Evolutionary conservation across 2,329 filamentous ascomycete species (phyloP).

Genomic region (Aspergillus clavatus): DNA sequence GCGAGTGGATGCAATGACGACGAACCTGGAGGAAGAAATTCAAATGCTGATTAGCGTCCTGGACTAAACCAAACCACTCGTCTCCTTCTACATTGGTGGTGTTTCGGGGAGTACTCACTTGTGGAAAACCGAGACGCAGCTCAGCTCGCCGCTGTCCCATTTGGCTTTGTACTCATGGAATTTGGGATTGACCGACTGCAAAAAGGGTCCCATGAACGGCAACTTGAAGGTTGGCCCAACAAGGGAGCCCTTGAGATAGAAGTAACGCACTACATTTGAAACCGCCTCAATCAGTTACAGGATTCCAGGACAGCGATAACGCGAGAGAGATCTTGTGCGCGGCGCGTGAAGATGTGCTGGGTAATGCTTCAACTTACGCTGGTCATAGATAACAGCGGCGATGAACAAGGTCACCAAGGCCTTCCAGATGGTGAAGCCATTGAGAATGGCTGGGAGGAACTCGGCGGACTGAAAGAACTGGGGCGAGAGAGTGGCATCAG

Average conservation of each 20-base stretch:
- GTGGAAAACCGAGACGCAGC: constrained; percentile 98
- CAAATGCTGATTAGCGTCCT: no score
- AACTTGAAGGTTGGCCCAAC: constrained; percentile 70
- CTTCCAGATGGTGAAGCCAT: constrained; percentile 60
- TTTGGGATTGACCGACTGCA: constrained; percentile 85
- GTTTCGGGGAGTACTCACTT: constrained; percentile 67
- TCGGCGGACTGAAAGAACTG: constrained; percentile 45
- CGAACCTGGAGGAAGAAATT: constrained; percentile 77
- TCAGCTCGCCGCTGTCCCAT: constrained; percentile 85
- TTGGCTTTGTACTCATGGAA: constrained; percentile 88
- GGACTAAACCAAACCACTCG: no score
- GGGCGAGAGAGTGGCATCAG: constrained; percentile 56
- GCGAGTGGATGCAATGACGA: constrained; percentile 90
- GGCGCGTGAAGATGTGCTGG: not conserved
- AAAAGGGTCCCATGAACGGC: constrained; percentile 91
- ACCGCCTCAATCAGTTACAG: constrained; percentile 2
- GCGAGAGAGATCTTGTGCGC: not conserved
- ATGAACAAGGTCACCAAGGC: constrained; percentile 66
- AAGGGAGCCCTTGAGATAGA: constrained; percentile 70
- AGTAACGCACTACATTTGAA: constrained; percentile 60
- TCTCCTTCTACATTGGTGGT: no score
- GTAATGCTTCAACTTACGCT: constrained; percentile 58
- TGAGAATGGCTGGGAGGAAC: constrained; percentile 52
- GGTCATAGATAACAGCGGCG: constrained; percentile 76
- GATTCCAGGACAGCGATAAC: not conserved